A percentile compares a stretch with the other conserved stretches of the same genome.
Evolutionary conservation across 108 stramenopile species (phyloP).

Genomic region (Conticribra guillardii): DNA sequence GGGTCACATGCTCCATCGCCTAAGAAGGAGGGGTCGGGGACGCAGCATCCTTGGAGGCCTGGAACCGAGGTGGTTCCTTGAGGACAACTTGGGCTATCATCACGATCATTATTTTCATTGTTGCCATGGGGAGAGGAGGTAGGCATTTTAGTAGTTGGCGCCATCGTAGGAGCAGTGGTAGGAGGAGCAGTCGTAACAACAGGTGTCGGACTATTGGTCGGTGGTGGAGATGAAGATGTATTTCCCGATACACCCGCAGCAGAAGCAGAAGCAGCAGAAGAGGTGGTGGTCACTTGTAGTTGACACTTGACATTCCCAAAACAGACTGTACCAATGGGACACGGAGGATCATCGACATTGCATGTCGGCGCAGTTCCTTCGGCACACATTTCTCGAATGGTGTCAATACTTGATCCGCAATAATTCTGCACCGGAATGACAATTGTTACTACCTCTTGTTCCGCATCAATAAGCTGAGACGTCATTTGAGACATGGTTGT

Average conservation of each 20-base stretch:
- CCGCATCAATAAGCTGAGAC: background rate
- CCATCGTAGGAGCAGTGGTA: background rate
- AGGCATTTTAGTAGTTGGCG: background rate
- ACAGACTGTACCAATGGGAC: slow-evolving; percentile 1
- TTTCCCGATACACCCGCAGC: too few species aligned
- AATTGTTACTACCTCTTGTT: background rate
- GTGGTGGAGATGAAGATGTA: too few species aligned
- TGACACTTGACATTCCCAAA: slow-evolving; percentile 12
- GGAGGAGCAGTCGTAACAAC: background rate
- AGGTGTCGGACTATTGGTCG: background rate
- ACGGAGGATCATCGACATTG: slow-evolving; percentile 3
- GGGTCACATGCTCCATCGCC: slow-evolving; percentile 44
- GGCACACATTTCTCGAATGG: slow-evolving; percentile 6
- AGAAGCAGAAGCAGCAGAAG: background rate
- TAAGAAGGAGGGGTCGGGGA: slow-evolving; percentile 26
- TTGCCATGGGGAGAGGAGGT: background rate
- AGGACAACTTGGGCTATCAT: background rate
- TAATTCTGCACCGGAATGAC: background rate
- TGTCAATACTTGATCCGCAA: background rate
- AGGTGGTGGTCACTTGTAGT: background rate
- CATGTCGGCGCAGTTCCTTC: slow-evolving; percentile 1
- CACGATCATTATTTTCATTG: background rate
- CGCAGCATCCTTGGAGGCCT: slow-evolving; percentile 31
- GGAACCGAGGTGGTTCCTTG: background rate
- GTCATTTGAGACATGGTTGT: background rate